Base-by-base conservation (phyloP, 169 alveolate genomes). In the Babesia sp. region DNA sequence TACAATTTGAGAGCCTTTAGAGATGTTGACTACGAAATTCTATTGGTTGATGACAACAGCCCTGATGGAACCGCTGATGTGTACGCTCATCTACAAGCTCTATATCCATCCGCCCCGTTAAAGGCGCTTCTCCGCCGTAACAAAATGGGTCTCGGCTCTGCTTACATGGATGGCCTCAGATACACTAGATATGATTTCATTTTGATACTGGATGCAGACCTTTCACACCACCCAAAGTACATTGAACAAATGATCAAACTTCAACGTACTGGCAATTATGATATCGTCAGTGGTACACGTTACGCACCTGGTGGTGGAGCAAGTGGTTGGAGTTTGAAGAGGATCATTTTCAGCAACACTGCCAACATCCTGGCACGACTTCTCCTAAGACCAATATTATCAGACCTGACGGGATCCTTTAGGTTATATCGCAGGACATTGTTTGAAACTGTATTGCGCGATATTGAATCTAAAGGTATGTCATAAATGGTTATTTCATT, bases 181-280 rank as follows among this genome's bases (percentile, higher is more conserved):
- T 58, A 80, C 44, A 94, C 97, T 28, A 85, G 84, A 55, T 98
- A 98, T 9, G 92, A 95, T 58, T 97, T 93, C 80, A 90, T 97
- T 33, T 87, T 97, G 45, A 91, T 97, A 18, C 94, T 97, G 98
- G 99, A 97, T 79, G 98, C 99, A 39, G 99, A 97, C 84, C 87
- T 97, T 46, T 96, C 99, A 2, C 99, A 97, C 81, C 99, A 97
- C 85, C 99, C 98, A 41, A 94, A 94, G 82, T 94, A 91, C 84
- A 92, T 96, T 55, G 92, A 94, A 31, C 91, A 95, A 45, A 93
- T 96, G 84, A 92, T 97, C 50, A 83, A 86, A 69, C 92, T 88
- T 59, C 98, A 96, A 84, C 82, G 92, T 61, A 90, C 87, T 41
- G 91, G 93, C 0, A 90, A 93, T 66, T 90, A 90, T 63, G 99